Conservation (phyloP, 176 grass and related monocot genomes). For the Miscanthus lutarioriparius region DNA sequence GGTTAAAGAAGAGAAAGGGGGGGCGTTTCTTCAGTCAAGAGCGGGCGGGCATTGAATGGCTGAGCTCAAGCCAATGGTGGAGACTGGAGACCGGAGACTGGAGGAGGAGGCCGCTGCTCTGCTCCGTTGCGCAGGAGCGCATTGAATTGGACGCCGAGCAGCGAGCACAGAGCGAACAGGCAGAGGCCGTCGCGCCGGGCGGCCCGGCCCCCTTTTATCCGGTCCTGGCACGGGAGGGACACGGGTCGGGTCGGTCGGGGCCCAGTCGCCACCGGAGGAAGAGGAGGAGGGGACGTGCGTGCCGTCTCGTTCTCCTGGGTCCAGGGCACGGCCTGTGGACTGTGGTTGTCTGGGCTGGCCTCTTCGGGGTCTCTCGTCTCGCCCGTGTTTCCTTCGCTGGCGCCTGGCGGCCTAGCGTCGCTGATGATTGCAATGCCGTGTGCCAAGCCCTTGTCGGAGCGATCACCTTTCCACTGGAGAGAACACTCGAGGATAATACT, state of each 20-base stretch:
- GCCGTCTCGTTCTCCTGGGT: background rate
- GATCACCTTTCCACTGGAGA: too few species aligned
- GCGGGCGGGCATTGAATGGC: conserved; percentile 37
- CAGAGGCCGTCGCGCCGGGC: background rate
- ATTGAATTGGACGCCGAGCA: conserved; percentile 25
- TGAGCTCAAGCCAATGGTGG: background rate
- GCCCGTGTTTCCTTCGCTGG: background rate
- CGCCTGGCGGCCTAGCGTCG: background rate
- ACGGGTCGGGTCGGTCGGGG: background rate
- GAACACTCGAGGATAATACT: too few species aligned
- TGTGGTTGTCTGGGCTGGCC: background rate
- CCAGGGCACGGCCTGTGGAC: background rate
- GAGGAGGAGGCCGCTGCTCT: background rate
- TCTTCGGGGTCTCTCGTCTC: background rate
- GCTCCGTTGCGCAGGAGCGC: conserved; percentile 5
- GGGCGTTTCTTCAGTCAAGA: conserved; percentile 5
- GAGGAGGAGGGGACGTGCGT: background rate
- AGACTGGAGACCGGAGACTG: too few species aligned
- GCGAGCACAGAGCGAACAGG: background rate
- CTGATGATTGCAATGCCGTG: background rate
- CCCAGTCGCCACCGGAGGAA: conserved; percentile 20
- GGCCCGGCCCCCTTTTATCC: background rate
- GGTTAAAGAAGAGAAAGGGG: background rate
- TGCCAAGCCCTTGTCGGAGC: too few species aligned
- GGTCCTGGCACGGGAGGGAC: background rate